Percentiles rank a stretch among this genome's conserved stretches.
Conservation (phyloP, 2,329 filamentous ascomycete species). For the Colletotrichum kahawae region DNA sequence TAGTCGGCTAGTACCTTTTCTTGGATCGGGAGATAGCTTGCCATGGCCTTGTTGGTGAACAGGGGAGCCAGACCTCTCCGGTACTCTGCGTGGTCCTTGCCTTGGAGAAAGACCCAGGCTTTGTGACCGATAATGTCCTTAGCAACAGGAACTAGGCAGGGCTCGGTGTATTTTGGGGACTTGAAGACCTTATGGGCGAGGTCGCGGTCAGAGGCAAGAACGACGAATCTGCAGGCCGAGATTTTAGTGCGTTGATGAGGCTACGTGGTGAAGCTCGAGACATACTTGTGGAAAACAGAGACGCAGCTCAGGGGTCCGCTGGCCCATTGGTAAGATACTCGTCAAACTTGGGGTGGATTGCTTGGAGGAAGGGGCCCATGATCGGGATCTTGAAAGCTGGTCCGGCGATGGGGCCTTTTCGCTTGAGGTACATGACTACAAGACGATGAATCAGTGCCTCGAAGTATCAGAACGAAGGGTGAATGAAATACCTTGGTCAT, state of each 20-base stretch:
- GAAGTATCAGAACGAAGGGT: accelerated
- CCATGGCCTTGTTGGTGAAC: conserved; percentile 75
- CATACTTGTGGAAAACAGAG: conserved; percentile 83
- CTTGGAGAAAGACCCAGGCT: conserved; percentile 82
- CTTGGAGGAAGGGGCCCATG: conserved; percentile 79
- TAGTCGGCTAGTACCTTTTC: conserved; percentile 76
- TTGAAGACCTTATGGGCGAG: conserved; percentile 85
- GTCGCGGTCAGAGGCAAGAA: conserved; percentile 78
- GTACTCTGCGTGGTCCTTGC: conserved; percentile 78
- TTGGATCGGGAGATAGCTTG: conserved; percentile 74
- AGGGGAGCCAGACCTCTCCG: conserved; percentile 76
- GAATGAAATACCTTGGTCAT: conserved; percentile 38
- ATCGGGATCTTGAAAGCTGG: conserved; percentile 69
- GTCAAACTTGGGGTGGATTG: conserved; percentile 75
- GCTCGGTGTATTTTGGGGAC: conserved; percentile 75
- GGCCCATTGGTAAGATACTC: conserved; percentile 79
- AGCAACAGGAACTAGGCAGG: conserved; percentile 78
- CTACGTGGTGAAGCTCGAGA: neutral
- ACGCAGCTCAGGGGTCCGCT: conserved; percentile 82
- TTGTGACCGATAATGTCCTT: conserved; percentile 74
- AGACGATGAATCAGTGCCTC: neutral
- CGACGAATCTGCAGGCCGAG: conserved; percentile 66
- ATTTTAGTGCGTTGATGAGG: neutral
- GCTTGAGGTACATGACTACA: conserved; percentile 63
- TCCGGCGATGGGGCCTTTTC: conserved; percentile 68